Evolutionary conservation across 73 alveolate genomes (phyloP).

Genomic region (Halteria grandinella): DNA sequence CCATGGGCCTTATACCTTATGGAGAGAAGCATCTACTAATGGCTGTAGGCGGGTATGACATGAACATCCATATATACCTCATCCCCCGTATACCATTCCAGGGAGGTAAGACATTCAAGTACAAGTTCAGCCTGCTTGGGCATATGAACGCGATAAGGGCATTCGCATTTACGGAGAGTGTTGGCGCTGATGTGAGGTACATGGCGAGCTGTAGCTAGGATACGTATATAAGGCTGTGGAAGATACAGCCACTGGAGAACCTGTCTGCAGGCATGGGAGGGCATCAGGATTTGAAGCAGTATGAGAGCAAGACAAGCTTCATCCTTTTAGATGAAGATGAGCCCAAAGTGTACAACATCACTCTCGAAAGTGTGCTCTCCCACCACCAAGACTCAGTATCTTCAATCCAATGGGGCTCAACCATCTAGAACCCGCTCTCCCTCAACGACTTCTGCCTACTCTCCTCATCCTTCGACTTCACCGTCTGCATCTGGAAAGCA

Average conservation of each 20-base stretch:
- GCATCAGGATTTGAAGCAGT: conserved; percentile 48
- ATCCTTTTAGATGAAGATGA: conserved; percentile 72
- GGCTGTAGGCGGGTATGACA: conserved; percentile 86
- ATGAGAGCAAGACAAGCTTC: conserved; percentile 82
- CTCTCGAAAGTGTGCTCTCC: conserved; percentile 85
- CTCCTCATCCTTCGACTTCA: conserved; percentile 87
- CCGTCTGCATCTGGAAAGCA: conserved; percentile 85
- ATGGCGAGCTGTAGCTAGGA: conserved; percentile 83
- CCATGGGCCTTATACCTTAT: conserved; percentile 65
- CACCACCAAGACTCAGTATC: conserved; percentile 92
- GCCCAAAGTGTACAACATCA: conserved; percentile 66
- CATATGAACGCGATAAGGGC: conserved; percentile 86
- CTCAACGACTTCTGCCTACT: conserved; percentile 58
- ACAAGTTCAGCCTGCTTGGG: conserved; percentile 76
- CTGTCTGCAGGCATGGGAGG: conserved; percentile 47
- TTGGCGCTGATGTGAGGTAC: conserved; percentile 58
- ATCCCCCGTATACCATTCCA: conserved; percentile 65
- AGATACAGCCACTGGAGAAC: conserved; percentile 62
- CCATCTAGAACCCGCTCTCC: conserved; percentile 1
- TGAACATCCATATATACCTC: conserved; percentile 73
- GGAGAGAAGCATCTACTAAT: conserved; percentile 74
- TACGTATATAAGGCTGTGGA: conserved; percentile 79
- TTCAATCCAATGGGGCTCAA: conserved; percentile 81
- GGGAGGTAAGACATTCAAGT: conserved; percentile 49
- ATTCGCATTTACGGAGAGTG: conserved; percentile 66